Percentiles rank a stretch among this genome's conserved stretches.
These are phyloP conservation scores for Aureobasidium sp. DNA, from an alignment of 2,329 filamentous ascomycete species.

Conservation along the genomic window DNA sequence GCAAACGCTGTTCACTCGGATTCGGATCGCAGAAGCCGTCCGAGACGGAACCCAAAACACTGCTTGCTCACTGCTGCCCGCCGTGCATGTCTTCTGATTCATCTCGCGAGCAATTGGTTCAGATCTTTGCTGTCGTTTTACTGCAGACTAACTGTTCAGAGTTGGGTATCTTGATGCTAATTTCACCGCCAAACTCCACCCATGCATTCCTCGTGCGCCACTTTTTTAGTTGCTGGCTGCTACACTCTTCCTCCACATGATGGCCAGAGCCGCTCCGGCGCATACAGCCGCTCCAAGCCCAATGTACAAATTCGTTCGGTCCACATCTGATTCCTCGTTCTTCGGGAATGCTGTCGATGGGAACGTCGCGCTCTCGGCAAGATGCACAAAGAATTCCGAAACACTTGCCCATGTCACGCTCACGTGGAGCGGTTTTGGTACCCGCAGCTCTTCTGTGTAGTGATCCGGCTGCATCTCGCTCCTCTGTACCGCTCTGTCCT, in stretches of 20 bases:
- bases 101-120: neutral
- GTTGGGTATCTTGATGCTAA: conserved; percentile 14
- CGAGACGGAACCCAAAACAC: neutral
- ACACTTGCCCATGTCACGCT: conserved; percentile 93
- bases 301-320: conserved; percentile 79
- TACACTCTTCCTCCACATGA: conserved; percentile 48
- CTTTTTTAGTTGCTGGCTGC: neutral
- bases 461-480: conserved; percentile 86
- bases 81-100: neutral
- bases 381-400: conserved; percentile 81
- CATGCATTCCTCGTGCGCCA: neutral
- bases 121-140: neutral
- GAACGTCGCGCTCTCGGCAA: conserved; percentile 87
- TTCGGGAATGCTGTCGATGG: conserved; percentile 85
- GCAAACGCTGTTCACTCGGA: conserved; percentile 5
- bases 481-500: conserved; percentile 93
- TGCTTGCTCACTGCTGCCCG: neutral
- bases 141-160: neutral
- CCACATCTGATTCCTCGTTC: conserved; percentile 75
- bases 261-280: conserved; percentile 51
- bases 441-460: conserved; percentile 76
- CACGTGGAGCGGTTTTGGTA: conserved; percentile 88
- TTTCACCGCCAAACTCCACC: conserved; percentile 1
- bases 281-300: conserved; percentile 66
- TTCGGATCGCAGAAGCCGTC: neutral